Percentiles rank a stretch among this genome's conserved stretches.
Evolutionary conservation across 305 asterid species (phyloP).

Genomic region (Solanum hybrid): DNA sequence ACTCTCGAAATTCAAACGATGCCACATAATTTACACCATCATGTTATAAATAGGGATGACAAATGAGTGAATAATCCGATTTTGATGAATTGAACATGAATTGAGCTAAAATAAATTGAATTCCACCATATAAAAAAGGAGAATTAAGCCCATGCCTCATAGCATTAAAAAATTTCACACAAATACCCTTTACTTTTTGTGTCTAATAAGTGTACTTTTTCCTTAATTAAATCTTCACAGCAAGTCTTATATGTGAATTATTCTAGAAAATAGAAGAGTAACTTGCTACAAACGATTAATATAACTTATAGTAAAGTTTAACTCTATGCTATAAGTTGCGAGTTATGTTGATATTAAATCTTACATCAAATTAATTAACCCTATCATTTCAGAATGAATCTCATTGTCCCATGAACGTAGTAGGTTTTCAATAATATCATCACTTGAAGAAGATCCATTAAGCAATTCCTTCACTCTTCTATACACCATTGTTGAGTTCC

Average conservation of each 20-base stretch:
- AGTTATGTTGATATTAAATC: background rate
- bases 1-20: background rate
- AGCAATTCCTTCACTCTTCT: slow-evolving; percentile 26
- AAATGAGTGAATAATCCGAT: rapidly evolving
- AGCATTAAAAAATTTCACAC: no score
- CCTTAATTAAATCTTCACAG: background rate
- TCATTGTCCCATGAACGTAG: slow-evolving; percentile 23
- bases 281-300: background rate
- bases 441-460: slow-evolving; percentile 2
- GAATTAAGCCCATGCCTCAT: background rate
- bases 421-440: slow-evolving; percentile 16
- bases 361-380: background rate
- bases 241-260: background rate
- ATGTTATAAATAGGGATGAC: background rate
- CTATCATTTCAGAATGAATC: slow-evolving; percentile 10
- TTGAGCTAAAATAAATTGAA: no score
- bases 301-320: background rate
- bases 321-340: background rate
- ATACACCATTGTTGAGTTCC: slow-evolving; percentile 13
- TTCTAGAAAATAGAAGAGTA: background rate
- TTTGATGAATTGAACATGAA: background rate
- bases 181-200: background rate
- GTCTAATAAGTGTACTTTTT: background rate
- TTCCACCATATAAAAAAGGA: background rate
- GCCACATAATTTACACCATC: background rate